Percentiles rank a stretch among this genome's conserved stretches.
These are phyloP conservation scores for Neopestalotiopsis rosae DNA, from an alignment of 2,329 filamentous ascomycete genomes.

Conservation along the genomic window DNA sequence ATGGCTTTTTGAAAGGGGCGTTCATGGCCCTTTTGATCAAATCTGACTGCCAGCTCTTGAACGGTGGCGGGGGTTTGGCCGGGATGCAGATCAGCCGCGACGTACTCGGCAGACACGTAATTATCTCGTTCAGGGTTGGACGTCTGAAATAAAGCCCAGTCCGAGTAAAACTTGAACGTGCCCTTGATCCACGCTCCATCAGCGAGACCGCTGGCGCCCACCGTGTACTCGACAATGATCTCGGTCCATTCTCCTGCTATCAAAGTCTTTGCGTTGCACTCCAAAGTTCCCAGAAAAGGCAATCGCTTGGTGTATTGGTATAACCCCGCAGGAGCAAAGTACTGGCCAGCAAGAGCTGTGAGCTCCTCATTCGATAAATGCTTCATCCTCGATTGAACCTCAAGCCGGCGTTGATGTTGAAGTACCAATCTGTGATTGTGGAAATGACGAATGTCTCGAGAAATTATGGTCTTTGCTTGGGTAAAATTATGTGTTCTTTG, in stretches of 20 bases:
- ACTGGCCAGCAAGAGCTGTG: constrained; percentile 27
- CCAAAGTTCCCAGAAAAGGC: constrained; percentile 34
- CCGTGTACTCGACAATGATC: constrained; percentile 16
- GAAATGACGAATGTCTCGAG: not conserved
- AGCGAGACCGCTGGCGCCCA: constrained; percentile 37
- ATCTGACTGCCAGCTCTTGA: constrained; percentile 37
- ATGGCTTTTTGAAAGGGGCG: constrained; percentile 44
- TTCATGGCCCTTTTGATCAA: constrained; percentile 45
- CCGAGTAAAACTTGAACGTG: constrained; percentile 44
- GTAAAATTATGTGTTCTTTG: not conserved
- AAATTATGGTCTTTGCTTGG: not conserved
- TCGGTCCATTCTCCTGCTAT: constrained; percentile 38
- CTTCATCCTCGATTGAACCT: constrained; percentile 24
- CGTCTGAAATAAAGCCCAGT: constrained; percentile 42
- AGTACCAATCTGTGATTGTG: not conserved
- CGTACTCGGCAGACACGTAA: constrained; percentile 40
- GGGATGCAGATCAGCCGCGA: constrained; percentile 29
- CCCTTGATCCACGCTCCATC: constrained; percentile 44
- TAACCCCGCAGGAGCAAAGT: constrained; percentile 33
- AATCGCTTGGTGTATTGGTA: constrained; percentile 35
- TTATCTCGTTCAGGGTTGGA: constrained; percentile 35
- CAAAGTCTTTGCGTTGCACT: constrained; percentile 29
- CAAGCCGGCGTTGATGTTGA: not conserved
- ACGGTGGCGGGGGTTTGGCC: constrained; percentile 40
- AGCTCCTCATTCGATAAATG: constrained; percentile 29